A percentile compares a stretch with the other conserved stretches of the same genome.
These are phyloP conservation scores for Phytophthora hibernalis DNA, from an alignment of 352 stramenopile genomes.

Conservation along the genomic window DNA sequence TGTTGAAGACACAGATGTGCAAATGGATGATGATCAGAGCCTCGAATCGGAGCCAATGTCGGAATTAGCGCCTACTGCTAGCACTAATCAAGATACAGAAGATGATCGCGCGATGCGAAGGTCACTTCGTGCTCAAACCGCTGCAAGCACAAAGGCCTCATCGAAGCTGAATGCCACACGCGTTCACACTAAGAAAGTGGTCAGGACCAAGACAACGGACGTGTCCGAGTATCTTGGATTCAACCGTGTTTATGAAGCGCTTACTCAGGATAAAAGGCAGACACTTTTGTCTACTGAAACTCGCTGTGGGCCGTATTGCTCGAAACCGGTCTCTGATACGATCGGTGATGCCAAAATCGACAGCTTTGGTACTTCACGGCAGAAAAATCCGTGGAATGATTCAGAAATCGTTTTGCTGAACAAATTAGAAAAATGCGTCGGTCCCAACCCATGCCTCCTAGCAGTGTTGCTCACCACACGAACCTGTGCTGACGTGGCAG, in stretches of 20 bases:
- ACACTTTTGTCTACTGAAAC: slow-evolving; percentile 32
- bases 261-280: slow-evolving; percentile 42
- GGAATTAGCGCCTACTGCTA: slow-evolving; percentile 1
- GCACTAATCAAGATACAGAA: slow-evolving; percentile 6
- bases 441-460: slow-evolving; percentile 51
- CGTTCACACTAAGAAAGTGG: slow-evolving; percentile 43
- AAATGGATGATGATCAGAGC: slow-evolving; percentile 24
- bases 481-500: slow-evolving; percentile 50
- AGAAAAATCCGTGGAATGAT: slow-evolving; percentile 39
- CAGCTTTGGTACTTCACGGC: background rate
- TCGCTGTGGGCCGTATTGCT: slow-evolving; percentile 40
- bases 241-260: slow-evolving; percentile 51
- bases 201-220: slow-evolving; percentile 47
- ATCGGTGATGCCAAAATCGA: slow-evolving; percentile 3
- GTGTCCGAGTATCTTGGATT: slow-evolving; percentile 67
- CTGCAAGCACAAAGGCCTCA: slow-evolving; percentile 64
- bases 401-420: slow-evolving; percentile 53
- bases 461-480: slow-evolving; percentile 48
- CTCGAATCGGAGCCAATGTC: slow-evolving; percentile 17
- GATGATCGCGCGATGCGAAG: slow-evolving; percentile 34
- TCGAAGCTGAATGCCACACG: slow-evolving; percentile 41
- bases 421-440: slow-evolving; percentile 49
- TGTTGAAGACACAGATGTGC: slow-evolving; percentile 17
- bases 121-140: slow-evolving; percentile 56
- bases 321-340: slow-evolving; percentile 12